Evolutionary conservation across 768 basidiomycete species (phyloP).

Genomic region (Calocybe cyanea): DNA sequence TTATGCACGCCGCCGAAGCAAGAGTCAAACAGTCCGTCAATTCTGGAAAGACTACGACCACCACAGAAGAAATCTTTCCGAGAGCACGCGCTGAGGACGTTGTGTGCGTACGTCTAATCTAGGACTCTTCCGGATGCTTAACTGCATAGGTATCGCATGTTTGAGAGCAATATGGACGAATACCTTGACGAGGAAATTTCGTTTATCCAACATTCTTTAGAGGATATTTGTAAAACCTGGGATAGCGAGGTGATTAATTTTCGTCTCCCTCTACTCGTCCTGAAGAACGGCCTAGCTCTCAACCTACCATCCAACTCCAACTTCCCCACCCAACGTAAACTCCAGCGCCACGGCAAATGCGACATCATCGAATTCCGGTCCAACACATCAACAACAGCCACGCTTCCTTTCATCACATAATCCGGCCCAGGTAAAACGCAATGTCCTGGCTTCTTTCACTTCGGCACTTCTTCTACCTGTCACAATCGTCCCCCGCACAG

Average conservation of each 20-base stretch:
- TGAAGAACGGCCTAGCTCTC: conserved; percentile 1
- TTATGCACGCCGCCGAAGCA: conserved; percentile 53
- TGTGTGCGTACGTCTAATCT: conserved; percentile 47
- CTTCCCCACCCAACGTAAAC: background rate
- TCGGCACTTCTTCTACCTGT: conserved; percentile 89
- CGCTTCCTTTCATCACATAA: conserved; percentile 84
- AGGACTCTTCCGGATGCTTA: conserved; percentile 1
- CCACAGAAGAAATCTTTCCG: conserved; percentile 14
- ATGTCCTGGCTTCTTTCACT: conserved; percentile 88
- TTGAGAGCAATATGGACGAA: conserved; percentile 95
- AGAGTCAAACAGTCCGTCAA: conserved; percentile 13
- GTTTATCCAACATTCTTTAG: conserved; percentile 68
- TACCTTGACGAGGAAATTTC: conserved; percentile 95
- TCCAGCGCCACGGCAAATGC: conserved; percentile 2
- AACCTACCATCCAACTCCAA: conserved; percentile 10
- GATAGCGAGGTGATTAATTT: conserved; percentile 74
- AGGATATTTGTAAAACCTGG: conserved; percentile 76
- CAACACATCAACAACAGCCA: conserved; percentile 24
- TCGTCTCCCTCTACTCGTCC: conserved; percentile 7
- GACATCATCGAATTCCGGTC: background rate
- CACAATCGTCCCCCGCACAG: conserved; percentile 88
- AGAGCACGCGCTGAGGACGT: conserved; percentile 66
- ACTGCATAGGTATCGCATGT: conserved; percentile 85
- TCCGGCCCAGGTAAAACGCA: conserved; percentile 89
- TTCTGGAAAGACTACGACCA: background rate